Evolutionary conservation across 1,284 basidiomycete species (phyloP).

Genomic region (Lignosus rhinocerotis): DNA sequence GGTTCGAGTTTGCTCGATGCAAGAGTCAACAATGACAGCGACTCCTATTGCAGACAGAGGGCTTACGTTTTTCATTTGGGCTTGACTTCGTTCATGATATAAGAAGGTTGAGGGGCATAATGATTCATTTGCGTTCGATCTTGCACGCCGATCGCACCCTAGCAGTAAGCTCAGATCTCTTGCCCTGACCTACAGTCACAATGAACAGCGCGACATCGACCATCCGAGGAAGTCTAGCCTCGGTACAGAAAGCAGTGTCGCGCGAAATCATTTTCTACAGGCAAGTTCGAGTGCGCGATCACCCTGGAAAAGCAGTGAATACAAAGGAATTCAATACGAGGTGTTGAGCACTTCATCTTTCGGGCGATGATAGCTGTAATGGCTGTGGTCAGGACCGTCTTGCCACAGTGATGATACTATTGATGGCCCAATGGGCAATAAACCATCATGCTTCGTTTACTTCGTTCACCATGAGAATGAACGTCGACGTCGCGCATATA

Average conservation of each 20-base stretch:
- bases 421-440: constrained; percentile 62
- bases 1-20: constrained; percentile 50
- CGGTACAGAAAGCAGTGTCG: background rate
- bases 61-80: constrained; percentile 44
- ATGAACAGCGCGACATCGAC: constrained; percentile 56
- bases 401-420: background rate
- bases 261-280: background rate
- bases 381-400: background rate
- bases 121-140: constrained; percentile 68
- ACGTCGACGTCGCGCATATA: background rate
- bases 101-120: constrained; percentile 62
- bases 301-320: constrained; percentile 74
- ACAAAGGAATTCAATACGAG: too few relatives aligned
- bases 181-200: constrained; percentile 37
- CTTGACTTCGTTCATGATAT: constrained; percentile 61
- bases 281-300: constrained; percentile 13
- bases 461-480: constrained; percentile 50
- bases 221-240: constrained; percentile 59
- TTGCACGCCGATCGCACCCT: constrained; percentile 56
- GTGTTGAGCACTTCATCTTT: constrained; percentile 74
- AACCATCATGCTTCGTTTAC: constrained; percentile 76
- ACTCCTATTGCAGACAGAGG: too few relatives aligned
- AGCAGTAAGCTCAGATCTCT: too few relatives aligned
- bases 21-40: too few relatives aligned
- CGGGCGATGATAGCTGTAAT: constrained; percentile 58